phyloP scores from a whole-genome alignment of 371 early-diverging fungal species.

The Mucor piriformis region DNA sequence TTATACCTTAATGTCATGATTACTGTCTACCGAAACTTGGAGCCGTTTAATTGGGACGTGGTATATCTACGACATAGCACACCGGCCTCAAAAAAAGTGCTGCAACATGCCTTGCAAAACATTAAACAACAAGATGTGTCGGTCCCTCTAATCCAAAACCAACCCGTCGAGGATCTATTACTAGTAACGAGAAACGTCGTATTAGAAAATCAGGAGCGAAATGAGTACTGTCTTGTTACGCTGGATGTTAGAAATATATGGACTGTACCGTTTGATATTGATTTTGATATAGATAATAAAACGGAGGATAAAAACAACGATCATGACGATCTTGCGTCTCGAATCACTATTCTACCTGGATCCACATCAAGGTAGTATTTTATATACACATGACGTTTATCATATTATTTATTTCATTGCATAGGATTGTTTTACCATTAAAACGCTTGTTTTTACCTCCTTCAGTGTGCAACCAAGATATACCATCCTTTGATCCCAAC shows the following conservation, averaged over 20 bases:
- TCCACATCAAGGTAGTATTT: slow-evolving; percentile 45
- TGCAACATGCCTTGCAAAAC: slow-evolving; percentile 19
- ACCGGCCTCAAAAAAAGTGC: slow-evolving; percentile 20
- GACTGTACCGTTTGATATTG: slow-evolving; percentile 68
- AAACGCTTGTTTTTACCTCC: slow-evolving; percentile 62
- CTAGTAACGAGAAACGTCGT: slow-evolving; percentile 2
- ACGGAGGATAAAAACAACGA: slow-evolving; percentile 8
- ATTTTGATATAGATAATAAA: slow-evolving; percentile 54
- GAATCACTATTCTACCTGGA: slow-evolving; percentile 42
- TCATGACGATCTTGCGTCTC: slow-evolving; percentile 5
- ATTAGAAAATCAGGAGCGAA: slow-evolving; percentile 31
- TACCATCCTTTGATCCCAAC: slow-evolving; percentile 73
- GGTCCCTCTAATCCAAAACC: neutral
- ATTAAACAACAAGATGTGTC: neutral
- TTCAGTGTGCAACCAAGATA: slow-evolving; percentile 50
- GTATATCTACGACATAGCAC: slow-evolving; percentile 53
- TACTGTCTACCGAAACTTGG: slow-evolving; percentile 71
- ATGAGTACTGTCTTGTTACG: slow-evolving; percentile 73
- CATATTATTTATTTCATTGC: neutral
- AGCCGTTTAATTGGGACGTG: slow-evolving; percentile 69
- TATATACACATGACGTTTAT: no score
- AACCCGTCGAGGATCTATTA: slow-evolving; percentile 19
- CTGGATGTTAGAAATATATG: slow-evolving; percentile 82
- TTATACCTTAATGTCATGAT: slow-evolving; percentile 71
- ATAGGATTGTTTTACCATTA: slow-evolving; percentile 73